Conservation (phyloP, 75 land plant species). For the Pinus albicaulis region DNA sequence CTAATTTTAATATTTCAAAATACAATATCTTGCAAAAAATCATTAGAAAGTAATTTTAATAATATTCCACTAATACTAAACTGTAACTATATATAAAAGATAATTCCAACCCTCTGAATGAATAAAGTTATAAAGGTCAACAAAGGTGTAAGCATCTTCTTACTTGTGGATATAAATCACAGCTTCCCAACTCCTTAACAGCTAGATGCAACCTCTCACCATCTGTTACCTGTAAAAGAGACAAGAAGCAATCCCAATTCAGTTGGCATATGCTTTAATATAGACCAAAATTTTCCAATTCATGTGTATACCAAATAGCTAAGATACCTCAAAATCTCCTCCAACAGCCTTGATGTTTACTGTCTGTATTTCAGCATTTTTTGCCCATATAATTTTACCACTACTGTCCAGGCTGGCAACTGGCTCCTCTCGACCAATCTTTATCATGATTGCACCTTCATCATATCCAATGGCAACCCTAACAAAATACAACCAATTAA, state of each 20-base stretch:
- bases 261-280: not conserved
- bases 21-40: no score
- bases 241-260: not conserved
- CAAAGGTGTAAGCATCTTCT: not conserved
- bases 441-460: constrained; percentile 33
- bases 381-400: constrained; percentile 30
- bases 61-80: no score
- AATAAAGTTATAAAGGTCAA: not conserved
- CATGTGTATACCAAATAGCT: not conserved
- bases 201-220: constrained; percentile 30
- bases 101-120: not conserved
- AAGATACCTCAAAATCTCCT: constrained; percentile 18
- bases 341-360: constrained; percentile 22
- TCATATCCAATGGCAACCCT: constrained; percentile 30
- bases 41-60: no score
- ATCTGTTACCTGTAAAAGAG: constrained; percentile 18
- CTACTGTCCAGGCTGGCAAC: constrained; percentile 29
- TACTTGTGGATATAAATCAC: constrained; percentile 31
- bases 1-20: no score
- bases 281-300: not conserved
- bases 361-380: constrained; percentile 23
- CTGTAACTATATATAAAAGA: not conserved
- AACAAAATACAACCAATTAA: not conserved
- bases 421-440: constrained; percentile 26
- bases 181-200: constrained; percentile 28